These are phyloP conservation scores for Gnomoniopsis sp. DNA, from an alignment of 2,329 filamentous ascomycete species.

Conservation along the genomic window DNA sequence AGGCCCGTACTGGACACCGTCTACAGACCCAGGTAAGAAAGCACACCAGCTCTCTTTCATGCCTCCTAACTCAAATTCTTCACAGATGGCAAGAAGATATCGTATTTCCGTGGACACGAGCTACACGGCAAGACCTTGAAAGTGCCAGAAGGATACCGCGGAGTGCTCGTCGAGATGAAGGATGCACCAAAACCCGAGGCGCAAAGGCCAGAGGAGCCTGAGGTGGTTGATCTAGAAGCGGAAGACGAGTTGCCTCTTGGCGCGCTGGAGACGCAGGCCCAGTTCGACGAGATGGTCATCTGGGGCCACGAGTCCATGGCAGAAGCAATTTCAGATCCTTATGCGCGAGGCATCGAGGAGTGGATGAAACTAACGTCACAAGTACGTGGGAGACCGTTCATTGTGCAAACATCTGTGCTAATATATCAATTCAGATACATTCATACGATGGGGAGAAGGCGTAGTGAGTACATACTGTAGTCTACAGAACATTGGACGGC, in stretches of 20 bases:
- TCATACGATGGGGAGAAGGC: slow-evolving; percentile 7
- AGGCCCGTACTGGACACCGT: slow-evolving; percentile 68
- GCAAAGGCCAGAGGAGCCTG: slow-evolving; percentile 23
- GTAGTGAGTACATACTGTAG: background rate
- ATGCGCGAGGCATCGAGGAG: slow-evolving; percentile 72
- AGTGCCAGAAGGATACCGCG: slow-evolving; percentile 70
- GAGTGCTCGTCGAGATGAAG: slow-evolving; percentile 54
- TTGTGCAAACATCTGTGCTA: background rate
- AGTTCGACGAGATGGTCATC: slow-evolving; percentile 73
- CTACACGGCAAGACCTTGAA: slow-evolving; percentile 64
- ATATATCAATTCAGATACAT: slow-evolving; percentile 12
- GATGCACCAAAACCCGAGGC: slow-evolving; percentile 30
- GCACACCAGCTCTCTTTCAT: background rate
- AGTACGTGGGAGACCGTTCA: background rate
- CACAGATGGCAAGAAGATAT: slow-evolving; percentile 48
- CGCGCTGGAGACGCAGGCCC: slow-evolving; percentile 58
- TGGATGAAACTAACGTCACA: slow-evolving; percentile 71
- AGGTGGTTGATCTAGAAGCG: slow-evolving; percentile 31
- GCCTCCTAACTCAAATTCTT: slow-evolving; percentile 8
- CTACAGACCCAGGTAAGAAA: slow-evolving; percentile 18
- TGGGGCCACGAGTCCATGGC: slow-evolving; percentile 77
- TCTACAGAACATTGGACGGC: background rate
- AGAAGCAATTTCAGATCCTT: slow-evolving; percentile 62
- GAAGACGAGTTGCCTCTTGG: slow-evolving; percentile 49
- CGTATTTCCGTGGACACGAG: slow-evolving; percentile 78